Percentiles rank a stretch among this genome's conserved stretches.
Evolutionary conservation across 1,284 basidiomycete genomes (phyloP).

Genomic region (Athelia sp.): DNA sequence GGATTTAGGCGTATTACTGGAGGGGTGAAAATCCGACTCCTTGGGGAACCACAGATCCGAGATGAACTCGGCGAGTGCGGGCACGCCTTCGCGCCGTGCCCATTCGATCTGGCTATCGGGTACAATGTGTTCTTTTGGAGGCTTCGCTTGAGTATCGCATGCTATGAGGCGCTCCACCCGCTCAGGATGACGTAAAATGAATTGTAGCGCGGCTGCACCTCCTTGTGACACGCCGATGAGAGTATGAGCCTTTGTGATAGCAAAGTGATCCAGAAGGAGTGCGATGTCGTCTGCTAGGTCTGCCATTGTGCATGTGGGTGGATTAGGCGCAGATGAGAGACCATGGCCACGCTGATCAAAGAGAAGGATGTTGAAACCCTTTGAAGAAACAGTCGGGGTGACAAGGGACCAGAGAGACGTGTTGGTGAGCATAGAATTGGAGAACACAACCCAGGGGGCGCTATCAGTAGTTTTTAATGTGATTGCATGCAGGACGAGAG

Average conservation of each 20-base stretch:
- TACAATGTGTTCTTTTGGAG: constrained; percentile 39
- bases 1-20: constrained; percentile 4
- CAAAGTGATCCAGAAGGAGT: constrained; percentile 24
- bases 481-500: constrained; percentile 33
- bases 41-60: constrained; percentile 39
- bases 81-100: constrained; percentile 30
- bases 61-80: constrained; percentile 32
- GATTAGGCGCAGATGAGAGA: constrained; percentile 26
- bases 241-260: constrained; percentile 30
- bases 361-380: constrained; percentile 37
- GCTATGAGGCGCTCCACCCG: constrained; percentile 31
- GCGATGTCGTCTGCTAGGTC: constrained; percentile 38
- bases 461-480: constrained; percentile 30
- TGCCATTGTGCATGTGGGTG: constrained; percentile 18
- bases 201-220: constrained; percentile 39
- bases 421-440: constrained; percentile 43
- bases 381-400: constrained; percentile 27
- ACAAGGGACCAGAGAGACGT: constrained; percentile 39
- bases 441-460: constrained; percentile 43
- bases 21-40: constrained; percentile 5
- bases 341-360: constrained; percentile 47
- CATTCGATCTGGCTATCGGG: constrained; percentile 23
- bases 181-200: constrained; percentile 24
- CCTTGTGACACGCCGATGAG: constrained; percentile 48
- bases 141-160: constrained; percentile 41